phyloP scores from a whole-genome alignment of 2,329 filamentous ascomycete genomes.

The Fusarium sublunatum region DNA sequence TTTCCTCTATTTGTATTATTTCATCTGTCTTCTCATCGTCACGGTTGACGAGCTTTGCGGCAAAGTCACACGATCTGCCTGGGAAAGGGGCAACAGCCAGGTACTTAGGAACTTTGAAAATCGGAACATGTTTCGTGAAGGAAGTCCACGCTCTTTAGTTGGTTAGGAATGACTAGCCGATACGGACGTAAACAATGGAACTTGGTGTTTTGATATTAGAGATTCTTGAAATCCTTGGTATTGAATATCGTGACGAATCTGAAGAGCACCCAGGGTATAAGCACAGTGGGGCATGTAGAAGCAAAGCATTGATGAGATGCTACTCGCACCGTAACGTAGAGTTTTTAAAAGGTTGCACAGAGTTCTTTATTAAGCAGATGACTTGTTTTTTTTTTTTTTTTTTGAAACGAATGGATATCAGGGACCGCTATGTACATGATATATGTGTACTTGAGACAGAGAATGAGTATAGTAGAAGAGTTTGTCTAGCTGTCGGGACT shows the following conservation, averaged over 20 bases:
- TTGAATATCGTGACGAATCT: not conserved
- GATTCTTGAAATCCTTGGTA: not conserved
- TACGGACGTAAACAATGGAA: slow-evolving; percentile 43
- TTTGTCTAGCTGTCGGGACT: too few relatives aligned
- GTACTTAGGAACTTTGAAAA: slow-evolving; percentile 20
- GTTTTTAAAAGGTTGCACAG: too few relatives aligned
- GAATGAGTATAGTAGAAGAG: too few relatives aligned
- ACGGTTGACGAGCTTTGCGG: slow-evolving; percentile 14
- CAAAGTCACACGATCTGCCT: slow-evolving; percentile 12
- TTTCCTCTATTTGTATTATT: slow-evolving; percentile 42
- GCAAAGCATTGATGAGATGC: too few relatives aligned
- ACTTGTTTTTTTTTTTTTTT: too few relatives aligned
- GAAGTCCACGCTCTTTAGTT: slow-evolving; percentile 45
- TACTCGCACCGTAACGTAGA: too few relatives aligned
- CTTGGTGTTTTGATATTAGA: slow-evolving; percentile 13
- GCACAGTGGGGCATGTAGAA: too few relatives aligned
- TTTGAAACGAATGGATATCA: too few relatives aligned
- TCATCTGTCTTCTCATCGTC: slow-evolving; percentile 36
- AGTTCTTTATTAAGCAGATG: too few relatives aligned
- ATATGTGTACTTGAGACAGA: too few relatives aligned
- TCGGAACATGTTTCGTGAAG: slow-evolving; percentile 32
- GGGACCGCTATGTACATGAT: too few relatives aligned
- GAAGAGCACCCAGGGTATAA: not conserved
- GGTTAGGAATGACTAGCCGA: slow-evolving; percentile 35
- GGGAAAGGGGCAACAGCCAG: slow-evolving; percentile 18